Conservation (phyloP, 805 yeast genomes). For the Wickerhamiella hasegawae region DNA sequence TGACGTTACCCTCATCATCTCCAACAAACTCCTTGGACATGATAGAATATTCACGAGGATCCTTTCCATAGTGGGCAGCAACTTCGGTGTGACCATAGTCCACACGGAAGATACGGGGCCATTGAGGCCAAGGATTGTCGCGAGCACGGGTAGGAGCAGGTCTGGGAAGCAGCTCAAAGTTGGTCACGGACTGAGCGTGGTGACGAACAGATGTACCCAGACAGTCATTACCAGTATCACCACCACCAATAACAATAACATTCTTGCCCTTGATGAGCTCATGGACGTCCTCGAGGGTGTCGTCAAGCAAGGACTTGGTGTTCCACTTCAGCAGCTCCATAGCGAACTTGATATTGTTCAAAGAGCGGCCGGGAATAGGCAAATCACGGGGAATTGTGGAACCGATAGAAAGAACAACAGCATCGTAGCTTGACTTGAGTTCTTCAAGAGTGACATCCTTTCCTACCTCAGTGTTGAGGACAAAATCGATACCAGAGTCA, state of each 20-base stretch:
- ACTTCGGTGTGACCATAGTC: conserved; percentile 98
- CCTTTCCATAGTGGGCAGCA: conserved; percentile 84
- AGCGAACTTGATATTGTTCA: conserved; percentile 82
- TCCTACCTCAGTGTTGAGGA: conserved; percentile 67
- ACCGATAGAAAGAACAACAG: conserved; percentile 84
- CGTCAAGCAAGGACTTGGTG: conserved; percentile 77
- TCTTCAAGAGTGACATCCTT: conserved; percentile 63
- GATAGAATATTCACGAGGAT: conserved; percentile 93
- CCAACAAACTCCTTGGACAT: conserved; percentile 91
- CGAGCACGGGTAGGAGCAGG: conserved; percentile 76
- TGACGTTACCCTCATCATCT: conserved; percentile 87
- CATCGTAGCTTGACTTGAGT: conserved; percentile 50
- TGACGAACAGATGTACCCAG: conserved; percentile 94
- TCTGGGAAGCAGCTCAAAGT: conserved; percentile 86
- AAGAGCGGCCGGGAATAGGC: conserved; percentile 83
- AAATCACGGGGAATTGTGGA: conserved; percentile 94
- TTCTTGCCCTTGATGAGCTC: conserved; percentile 63
- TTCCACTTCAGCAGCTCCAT: conserved; percentile 81
- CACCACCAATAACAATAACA: conserved; percentile 97
- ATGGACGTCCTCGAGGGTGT: conserved; percentile 62
- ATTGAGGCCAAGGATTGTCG: conserved; percentile 99
- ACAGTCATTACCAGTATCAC: conserved; percentile 99
- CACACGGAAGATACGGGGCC: conserved; percentile 96
- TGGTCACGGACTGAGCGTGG: conserved; percentile 85
- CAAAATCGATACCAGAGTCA: conserved; percentile 77